Conservation (phyloP, 805 yeast species). For the Kodamaea leandrae region DNA sequence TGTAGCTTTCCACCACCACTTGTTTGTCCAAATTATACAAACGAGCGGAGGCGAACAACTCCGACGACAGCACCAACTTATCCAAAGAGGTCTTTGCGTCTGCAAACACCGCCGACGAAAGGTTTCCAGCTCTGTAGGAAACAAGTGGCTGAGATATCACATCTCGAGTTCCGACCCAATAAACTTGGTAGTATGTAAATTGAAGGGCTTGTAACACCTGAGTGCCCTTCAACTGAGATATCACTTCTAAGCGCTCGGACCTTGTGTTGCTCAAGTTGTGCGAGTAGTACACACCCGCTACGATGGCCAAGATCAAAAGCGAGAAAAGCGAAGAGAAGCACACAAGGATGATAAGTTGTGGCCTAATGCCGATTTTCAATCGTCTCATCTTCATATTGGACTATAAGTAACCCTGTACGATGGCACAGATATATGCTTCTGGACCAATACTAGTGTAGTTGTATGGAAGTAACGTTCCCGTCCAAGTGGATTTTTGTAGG, state of each 20-base stretch:
- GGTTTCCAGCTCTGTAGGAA: constrained; percentile 70
- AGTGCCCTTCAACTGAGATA: constrained; percentile 77
- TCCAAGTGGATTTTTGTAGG: too few relatives aligned
- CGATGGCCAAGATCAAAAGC: constrained; percentile 67
- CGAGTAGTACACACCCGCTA: constrained; percentile 71
- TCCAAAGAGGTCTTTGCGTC: constrained; percentile 48
- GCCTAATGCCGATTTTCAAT: constrained; percentile 62
- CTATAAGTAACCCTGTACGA: too few relatives aligned
- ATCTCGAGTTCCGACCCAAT: constrained; percentile 61
- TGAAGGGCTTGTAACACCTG: constrained; percentile 71
- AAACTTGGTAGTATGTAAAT: constrained; percentile 63
- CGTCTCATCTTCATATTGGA: constrained; percentile 25
- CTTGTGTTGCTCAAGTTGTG: constrained; percentile 58
- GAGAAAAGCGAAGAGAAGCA: constrained; percentile 68
- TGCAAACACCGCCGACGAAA: constrained; percentile 41
- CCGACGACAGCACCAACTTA: constrained; percentile 63
- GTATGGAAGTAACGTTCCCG: too few relatives aligned
- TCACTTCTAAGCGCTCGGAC: constrained; percentile 69
- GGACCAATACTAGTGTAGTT: too few relatives aligned
- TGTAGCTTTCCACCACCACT: constrained; percentile 40
- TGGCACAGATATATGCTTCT: too few relatives aligned
- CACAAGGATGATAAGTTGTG: constrained; percentile 73
- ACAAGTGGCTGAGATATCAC: constrained; percentile 59
- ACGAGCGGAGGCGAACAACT: constrained; percentile 59
- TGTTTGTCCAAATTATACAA: constrained; percentile 61